These are phyloP conservation scores for Yamadazyma friedrichii DNA, from an alignment of 1,139 yeast species.

Conservation along the genomic window DNA sequence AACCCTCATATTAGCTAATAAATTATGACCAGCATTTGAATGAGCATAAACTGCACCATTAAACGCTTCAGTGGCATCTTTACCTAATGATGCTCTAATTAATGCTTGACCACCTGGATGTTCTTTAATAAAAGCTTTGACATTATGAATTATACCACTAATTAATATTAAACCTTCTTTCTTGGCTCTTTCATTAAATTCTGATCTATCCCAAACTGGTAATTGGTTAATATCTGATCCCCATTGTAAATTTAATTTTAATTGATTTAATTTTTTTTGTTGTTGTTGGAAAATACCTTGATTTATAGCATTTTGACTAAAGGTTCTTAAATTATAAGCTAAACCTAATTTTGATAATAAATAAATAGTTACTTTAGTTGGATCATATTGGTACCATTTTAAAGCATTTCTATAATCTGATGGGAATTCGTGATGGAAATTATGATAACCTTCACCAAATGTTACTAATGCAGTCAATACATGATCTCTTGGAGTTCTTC, in stretches of 20 bases:
- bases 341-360: conserved; percentile 72
- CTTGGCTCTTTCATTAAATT: conserved; percentile 69
- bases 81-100: conserved; percentile 82
- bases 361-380: conserved; percentile 84
- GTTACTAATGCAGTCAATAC: conserved; percentile 91
- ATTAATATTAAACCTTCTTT: conserved; percentile 67
- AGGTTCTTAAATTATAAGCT: conserved; percentile 87
- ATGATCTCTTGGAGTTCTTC: conserved; percentile 97
- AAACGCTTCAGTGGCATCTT: conserved; percentile 96
- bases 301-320: conserved; percentile 93
- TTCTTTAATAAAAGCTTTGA: conserved; percentile 76
- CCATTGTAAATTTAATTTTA: conserved; percentile 83
- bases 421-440: conserved; percentile 99
- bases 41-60: conserved; percentile 97
- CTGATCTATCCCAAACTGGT: conserved; percentile 89
- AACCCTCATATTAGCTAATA: conserved; percentile 92
- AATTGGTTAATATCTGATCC: conserved; percentile 81
- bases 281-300: conserved; percentile 96
- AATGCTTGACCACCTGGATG: conserved; percentile 98
- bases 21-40: conserved; percentile 96
- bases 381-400: conserved; percentile 98
- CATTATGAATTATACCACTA: conserved; percentile 94
- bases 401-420: conserved; percentile 97
- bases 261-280: conserved; percentile 87
- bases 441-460: conserved; percentile 98